Base-by-base conservation (phyloP, 129 eudicot genomes). In the Mikania micrantha region DNA sequence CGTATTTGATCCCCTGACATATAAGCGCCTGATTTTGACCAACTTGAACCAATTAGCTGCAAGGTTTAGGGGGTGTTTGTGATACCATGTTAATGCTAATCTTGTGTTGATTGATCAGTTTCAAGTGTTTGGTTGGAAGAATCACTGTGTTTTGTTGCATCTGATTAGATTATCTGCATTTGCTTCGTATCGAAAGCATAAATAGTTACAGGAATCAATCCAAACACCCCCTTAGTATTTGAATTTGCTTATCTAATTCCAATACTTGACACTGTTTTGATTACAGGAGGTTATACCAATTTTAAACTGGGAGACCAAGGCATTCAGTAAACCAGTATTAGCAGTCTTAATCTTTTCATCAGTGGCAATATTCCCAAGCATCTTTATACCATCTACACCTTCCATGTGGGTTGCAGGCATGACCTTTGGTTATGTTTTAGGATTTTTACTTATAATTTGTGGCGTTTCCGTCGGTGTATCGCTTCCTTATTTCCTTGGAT, bases 331-430 rank as follows among this genome's bases (percentile, higher is more conserved):
- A 54, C 83, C 92, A 27, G 76, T 72, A 54, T 74, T 91, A 62
- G 97, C 90, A 62, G 61, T 83, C 67, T 9, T 91, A 21, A 69
- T 91, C 25, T 81, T 85, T 68, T 82, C 72, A 29, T 80, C 97
- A 22, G 85, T 91, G 50, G 83, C 90, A 20, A 36, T 91, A 38
- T 91, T 91, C 69, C 95, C 97, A 0, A 53, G 60, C 40, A 1
- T 91, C 22, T 80, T 83, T 45, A n/a, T 91, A 53, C 97, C 97
- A 12, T 87, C 95, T 52, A 79, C 93, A 29, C 95, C 97, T 2
- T 91, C 97, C 49, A 85, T 85, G 92, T 91, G 97, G 97, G 83
- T 91, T 57, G 95, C 95, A 10, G 95, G 95, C 69, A 91, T 91
- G 95, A 91, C 83, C 36, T 91, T 91, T 47, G 97, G 97, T 50